phyloP scores from a whole-genome alignment of 192 early-diverging fungal species.

The Coemansia sp. region DNA sequence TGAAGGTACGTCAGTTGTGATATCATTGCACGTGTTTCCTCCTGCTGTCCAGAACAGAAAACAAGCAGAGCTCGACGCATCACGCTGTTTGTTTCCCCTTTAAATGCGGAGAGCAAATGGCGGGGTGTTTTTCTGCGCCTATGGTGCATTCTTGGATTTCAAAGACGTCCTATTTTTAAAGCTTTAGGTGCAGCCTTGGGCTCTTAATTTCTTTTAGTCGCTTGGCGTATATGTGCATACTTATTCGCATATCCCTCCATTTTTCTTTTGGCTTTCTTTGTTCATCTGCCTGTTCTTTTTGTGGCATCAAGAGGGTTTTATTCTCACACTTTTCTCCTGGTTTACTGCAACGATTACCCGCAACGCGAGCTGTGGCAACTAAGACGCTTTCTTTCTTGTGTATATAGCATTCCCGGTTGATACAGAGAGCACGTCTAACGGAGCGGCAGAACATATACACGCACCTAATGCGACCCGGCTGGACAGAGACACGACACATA shows the following conservation, averaged over 20 bases:
- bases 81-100: not conserved
- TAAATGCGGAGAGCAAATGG: not conserved
- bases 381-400: not conserved
- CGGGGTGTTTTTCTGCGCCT: not conserved
- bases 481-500: not conserved
- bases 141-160: not conserved
- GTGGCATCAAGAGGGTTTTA: not conserved
- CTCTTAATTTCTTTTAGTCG: not conserved
- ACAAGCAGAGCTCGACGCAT: not conserved
- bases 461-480: not conserved
- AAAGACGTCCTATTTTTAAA: slow-evolving; percentile 1
- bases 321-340: slow-evolving; percentile 1
- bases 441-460: not conserved
- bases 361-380: no score
- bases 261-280: slow-evolving; percentile 1
- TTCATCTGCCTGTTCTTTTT: slow-evolving; percentile 2
- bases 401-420: not conserved
- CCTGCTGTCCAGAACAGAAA: not conserved
- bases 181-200: not conserved
- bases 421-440: not conserved
- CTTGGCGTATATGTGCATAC: not conserved
- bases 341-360: slow-evolving; percentile 6
- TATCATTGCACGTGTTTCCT: no score
- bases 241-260: not conserved
- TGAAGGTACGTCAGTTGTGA: not conserved